Evolutionary conservation across 2,329 filamentous ascomycete genomes (phyloP).

Genomic region (Cytospora schulzeri): DNA sequence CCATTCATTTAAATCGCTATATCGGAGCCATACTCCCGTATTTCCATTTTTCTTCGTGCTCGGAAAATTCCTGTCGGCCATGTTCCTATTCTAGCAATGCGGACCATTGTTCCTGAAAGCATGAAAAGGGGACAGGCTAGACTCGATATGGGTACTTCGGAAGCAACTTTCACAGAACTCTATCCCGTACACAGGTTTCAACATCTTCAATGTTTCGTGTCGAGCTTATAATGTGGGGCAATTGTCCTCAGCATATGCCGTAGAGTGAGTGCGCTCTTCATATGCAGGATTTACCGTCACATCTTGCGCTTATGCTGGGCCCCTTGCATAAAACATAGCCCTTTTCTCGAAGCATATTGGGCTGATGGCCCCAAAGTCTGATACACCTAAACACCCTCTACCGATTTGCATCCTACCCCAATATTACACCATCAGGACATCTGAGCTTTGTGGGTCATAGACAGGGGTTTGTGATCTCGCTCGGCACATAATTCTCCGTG

Average conservation of each 20-base stretch:
- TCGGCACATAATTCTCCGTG: not conserved
- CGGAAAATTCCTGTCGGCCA: not conserved
- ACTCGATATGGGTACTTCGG: not conserved
- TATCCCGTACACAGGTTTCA: not conserved
- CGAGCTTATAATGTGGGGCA: not conserved
- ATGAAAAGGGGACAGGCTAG: not conserved
- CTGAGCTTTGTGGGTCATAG: not conserved
- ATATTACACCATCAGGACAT: not conserved
- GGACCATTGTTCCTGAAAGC: not conserved
- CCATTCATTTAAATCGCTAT: not conserved
- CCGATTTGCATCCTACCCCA: not conserved
- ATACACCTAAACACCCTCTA: not conserved
- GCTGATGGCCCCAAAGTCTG: not conserved
- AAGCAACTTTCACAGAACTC: not conserved
- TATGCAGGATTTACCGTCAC: too few species aligned
- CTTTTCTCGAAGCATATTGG: too few species aligned
- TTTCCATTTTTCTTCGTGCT: not conserved
- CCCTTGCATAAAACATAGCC: not conserved
- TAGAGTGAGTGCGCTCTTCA: too few species aligned
- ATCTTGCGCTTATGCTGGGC: not conserved
- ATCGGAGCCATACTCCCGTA: not conserved
- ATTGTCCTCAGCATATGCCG: too few species aligned
- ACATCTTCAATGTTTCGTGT: too few species aligned
- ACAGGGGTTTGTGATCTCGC: not conserved
- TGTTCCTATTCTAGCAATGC: not conserved